A percentile compares a stretch with the other conserved stretches of the same genome.
Conservation (phyloP, 2,329 filamentous ascomycete genomes). For the Verticillium isaacii region DNA sequence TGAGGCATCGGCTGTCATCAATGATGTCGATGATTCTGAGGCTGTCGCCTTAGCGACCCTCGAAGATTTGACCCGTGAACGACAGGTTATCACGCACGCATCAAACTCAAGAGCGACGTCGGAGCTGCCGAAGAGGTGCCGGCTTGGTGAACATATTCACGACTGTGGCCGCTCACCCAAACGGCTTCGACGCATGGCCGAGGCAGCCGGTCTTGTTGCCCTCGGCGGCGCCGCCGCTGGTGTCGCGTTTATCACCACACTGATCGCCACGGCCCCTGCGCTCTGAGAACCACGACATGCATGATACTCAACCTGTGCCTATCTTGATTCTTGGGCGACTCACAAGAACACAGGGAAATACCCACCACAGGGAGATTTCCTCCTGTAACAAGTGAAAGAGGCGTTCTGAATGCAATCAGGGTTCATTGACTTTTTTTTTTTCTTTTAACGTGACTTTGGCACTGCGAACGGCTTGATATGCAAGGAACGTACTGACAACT, state of each 20-base stretch:
- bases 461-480: no score
- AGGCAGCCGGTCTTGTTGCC: slow-evolving; percentile 28
- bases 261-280: slow-evolving; percentile 32
- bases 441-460: neutral
- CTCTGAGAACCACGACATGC: slow-evolving; percentile 11
- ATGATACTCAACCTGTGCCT: neutral
- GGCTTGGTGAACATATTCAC: neutral
- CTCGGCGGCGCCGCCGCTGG: slow-evolving; percentile 29
- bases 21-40: neutral
- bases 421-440: neutral
- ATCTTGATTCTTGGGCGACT: neutral
- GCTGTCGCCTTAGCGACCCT: neutral
- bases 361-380: neutral
- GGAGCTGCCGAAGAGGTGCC: neutral
- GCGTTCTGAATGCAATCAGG: neutral
- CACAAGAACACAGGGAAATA: neutral
- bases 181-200: slow-evolving; percentile 22
- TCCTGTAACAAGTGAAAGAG: neutral
- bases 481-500: neutral
- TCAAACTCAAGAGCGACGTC: neutral
- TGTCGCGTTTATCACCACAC: slow-evolving; percentile 27
- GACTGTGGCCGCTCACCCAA: slow-evolving; percentile 16
- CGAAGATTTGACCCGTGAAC: neutral
- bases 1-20: neutral
- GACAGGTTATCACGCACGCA: neutral